These are phyloP conservation scores for Metschnikowia koreensis DNA, from an alignment of 805 yeast species.

Conservation along the genomic window DNA sequence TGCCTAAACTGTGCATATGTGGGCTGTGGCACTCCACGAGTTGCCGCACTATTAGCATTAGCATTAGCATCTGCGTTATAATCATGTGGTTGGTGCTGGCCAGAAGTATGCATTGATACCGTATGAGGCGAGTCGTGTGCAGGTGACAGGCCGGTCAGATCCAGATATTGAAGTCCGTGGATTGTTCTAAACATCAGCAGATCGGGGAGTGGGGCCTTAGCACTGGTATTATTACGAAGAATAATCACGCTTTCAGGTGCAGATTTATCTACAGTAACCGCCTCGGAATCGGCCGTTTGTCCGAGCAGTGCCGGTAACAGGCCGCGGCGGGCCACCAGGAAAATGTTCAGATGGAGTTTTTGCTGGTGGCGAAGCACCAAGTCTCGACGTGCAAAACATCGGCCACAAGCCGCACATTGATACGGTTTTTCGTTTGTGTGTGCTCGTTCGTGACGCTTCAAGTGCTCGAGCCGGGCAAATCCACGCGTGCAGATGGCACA, in stretches of 20 bases:
- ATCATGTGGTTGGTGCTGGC: background rate
- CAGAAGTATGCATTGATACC: background rate
- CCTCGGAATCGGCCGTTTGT: slow-evolving; percentile 4
- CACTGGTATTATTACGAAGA: slow-evolving; percentile 49
- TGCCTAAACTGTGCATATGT: background rate
- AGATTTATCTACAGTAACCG: slow-evolving; percentile 14
- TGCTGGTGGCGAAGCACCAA: slow-evolving; percentile 91
- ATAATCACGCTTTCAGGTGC: slow-evolving; percentile 48
- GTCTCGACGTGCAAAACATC: slow-evolving; percentile 91
- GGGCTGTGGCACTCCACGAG: background rate
- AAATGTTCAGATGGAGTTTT: slow-evolving; percentile 59
- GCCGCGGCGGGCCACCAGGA: slow-evolving; percentile 17
- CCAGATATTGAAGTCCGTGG: slow-evolving; percentile 1
- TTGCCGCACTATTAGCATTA: background rate
- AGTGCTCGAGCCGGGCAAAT: slow-evolving; percentile 91
- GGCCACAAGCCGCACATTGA: slow-evolving; percentile 93
- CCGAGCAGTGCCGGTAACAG: slow-evolving; percentile 15
- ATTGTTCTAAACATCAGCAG: slow-evolving; percentile 3
- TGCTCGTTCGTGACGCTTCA: slow-evolving; percentile 88
- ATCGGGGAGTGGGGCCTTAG: slow-evolving; percentile 47
- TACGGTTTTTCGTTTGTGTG: slow-evolving; percentile 87
- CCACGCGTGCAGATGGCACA: slow-evolving; percentile 92
- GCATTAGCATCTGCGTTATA: background rate
- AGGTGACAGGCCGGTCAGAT: slow-evolving; percentile 16
- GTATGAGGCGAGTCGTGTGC: slow-evolving; percentile 6